These are phyloP conservation scores for Cytidiella melzeri DNA, from an alignment of 768 basidiomycete species.

Conservation along the genomic window DNA sequence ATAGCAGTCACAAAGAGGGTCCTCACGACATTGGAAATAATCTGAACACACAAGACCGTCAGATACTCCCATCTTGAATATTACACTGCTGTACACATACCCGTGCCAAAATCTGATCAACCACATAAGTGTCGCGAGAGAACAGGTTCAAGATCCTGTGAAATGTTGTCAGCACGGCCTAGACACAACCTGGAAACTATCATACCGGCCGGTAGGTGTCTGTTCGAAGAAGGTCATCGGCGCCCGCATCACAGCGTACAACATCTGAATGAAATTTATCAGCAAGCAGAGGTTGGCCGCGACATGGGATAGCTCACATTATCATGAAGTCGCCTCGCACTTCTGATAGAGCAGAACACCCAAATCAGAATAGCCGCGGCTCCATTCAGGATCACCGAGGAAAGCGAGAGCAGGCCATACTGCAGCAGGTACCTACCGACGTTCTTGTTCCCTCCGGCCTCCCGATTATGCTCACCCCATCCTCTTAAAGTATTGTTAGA, in stretches of 20 bases:
- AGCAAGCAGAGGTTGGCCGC: background rate
- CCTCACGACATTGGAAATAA: conserved; percentile 65
- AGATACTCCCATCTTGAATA: background rate
- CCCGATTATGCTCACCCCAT: conserved; percentile 78
- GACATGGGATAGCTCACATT: conserved; percentile 36
- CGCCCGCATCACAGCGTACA: conserved; percentile 72
- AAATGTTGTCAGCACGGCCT: background rate
- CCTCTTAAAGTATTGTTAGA: conserved; percentile 64
- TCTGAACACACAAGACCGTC: conserved; percentile 18
- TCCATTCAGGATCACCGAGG: conserved; percentile 47
- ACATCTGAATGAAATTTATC: conserved; percentile 46
- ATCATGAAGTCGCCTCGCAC: conserved; percentile 74
- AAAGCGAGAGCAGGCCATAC: conserved; percentile 64
- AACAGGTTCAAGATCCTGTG: conserved; percentile 83
- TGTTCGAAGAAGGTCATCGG: conserved; percentile 87
- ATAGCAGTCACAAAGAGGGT: conserved; percentile 54
- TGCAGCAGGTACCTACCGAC: conserved; percentile 53
- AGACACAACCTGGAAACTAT: background rate
- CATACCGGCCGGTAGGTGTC: conserved; percentile 79
- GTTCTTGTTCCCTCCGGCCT: conserved; percentile 49
- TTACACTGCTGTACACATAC: conserved; percentile 26
- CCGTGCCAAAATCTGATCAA: conserved; percentile 78
- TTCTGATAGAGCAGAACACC: conserved; percentile 71
- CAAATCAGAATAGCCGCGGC: conserved; percentile 61
- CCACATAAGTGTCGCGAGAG: conserved; percentile 80